phyloP scores from a whole-genome alignment of 306 rosid genomes.

The Cucurbita maxima region DNA sequence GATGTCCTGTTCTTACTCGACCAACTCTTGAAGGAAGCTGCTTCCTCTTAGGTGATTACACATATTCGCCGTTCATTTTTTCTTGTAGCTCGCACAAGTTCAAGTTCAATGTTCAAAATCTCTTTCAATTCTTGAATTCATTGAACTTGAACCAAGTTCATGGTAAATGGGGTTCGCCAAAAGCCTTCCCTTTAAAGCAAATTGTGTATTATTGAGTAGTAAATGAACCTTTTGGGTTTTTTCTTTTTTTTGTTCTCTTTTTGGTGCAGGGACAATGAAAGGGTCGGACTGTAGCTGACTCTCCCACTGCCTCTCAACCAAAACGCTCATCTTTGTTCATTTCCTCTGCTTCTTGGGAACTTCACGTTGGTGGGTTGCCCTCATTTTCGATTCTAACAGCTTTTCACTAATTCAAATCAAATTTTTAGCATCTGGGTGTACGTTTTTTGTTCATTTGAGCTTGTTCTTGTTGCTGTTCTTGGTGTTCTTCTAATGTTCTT shows the following conservation, averaged over 20 bases:
- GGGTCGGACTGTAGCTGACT: conserved; percentile 9
- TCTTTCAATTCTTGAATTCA: neutral
- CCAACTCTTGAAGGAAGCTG: too few species aligned
- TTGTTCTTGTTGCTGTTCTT: neutral
- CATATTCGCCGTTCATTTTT: too few species aligned
- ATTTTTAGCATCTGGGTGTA: neutral
- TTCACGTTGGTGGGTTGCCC: neutral
- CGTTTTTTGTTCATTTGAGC: neutral
- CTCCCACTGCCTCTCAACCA: neutral
- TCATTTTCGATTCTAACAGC: conserved; percentile 1
- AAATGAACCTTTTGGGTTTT: neutral
- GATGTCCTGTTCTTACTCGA: too few species aligned
- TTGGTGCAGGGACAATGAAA: neutral
- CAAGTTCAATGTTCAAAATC: too few species aligned
- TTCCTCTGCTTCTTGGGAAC: neutral
- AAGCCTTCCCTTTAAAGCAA: neutral
- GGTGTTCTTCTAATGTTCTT: neutral
- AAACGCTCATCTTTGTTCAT: neutral
- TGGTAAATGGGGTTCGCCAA: neutral
- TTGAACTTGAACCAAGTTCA: neutral
- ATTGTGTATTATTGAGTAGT: neutral
- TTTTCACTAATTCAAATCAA: neutral
- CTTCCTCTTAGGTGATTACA: too few species aligned
- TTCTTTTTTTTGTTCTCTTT: neutral
- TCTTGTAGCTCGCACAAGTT: too few species aligned